phyloP scores from a whole-genome alignment of 2,329 filamentous ascomycete species.

The Akanthomyces uredinophilus region DNA sequence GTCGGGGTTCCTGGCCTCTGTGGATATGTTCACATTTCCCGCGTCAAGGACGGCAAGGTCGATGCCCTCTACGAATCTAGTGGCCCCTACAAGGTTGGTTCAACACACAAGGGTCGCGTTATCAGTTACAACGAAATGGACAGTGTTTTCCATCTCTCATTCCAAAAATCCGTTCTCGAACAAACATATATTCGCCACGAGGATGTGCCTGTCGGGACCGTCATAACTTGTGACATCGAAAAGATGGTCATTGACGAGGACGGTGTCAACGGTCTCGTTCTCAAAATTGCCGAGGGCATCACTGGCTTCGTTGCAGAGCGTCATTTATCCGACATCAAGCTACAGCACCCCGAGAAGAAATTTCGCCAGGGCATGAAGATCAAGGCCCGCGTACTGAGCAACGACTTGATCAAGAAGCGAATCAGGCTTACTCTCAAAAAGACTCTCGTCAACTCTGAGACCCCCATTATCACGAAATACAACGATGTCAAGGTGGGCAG shows the following conservation, averaged over 20 bases:
- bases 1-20: conserved; percentile 58
- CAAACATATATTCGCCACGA: conserved; percentile 89
- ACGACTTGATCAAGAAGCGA: conserved; percentile 67
- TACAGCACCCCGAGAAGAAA: conserved; percentile 94
- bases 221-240: conserved; percentile 79
- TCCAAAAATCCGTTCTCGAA: conserved; percentile 75
- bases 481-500: conserved; percentile 67
- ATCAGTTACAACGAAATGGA: conserved; percentile 85
- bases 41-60: conserved; percentile 83
- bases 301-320: conserved; percentile 82
- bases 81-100: conserved; percentile 72
- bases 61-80: conserved; percentile 72
- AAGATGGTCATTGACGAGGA: conserved; percentile 73
- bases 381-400: conserved; percentile 79
- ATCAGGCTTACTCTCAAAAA: conserved; percentile 92
- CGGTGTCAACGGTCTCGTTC: conserved; percentile 76
- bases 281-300: conserved; percentile 81
- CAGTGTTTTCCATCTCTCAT: conserved; percentile 76
- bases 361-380: conserved; percentile 83
- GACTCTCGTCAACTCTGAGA: conserved; percentile 84
- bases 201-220: conserved; percentile 74
- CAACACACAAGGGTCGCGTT: conserved; percentile 74
- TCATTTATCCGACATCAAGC: conserved; percentile 80
- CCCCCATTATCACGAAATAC: conserved; percentile 71
- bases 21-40: conserved; percentile 94